These are phyloP conservation scores for Eucalyptus sp. DNA, from an alignment of 345 rosid genomes.

Conservation along the genomic window DNA sequence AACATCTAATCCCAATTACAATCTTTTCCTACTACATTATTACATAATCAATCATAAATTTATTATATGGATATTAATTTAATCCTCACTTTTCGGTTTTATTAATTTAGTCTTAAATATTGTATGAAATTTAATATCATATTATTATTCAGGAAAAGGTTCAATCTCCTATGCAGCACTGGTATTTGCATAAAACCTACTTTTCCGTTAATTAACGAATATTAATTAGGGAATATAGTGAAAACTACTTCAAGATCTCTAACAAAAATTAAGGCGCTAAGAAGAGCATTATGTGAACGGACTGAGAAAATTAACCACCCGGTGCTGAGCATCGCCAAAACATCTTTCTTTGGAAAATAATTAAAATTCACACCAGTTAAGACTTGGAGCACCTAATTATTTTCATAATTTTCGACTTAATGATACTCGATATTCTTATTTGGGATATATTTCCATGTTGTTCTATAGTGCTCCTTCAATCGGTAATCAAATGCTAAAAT, in stretches of 20 bases:
- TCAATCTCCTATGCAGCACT: not conserved
- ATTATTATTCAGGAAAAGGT: not conserved
- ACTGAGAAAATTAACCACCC: not conserved
- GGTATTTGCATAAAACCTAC: not conserved
- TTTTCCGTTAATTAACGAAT: fast-evolving
- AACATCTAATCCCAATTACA: not conserved
- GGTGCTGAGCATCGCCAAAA: not conserved
- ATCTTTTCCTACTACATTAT: not conserved
- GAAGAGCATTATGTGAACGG: not conserved
- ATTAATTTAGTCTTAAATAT: not conserved
- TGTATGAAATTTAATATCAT: not conserved
- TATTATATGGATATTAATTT: not conserved
- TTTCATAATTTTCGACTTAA: not conserved
- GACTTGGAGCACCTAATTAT: not conserved
- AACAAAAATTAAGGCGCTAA: not conserved
- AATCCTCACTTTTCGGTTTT: fast-evolving
- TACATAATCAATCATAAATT: not conserved
- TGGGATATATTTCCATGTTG: not conserved
- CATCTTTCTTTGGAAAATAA: not conserved
- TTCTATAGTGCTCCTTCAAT: not conserved
- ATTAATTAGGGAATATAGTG: not conserved
- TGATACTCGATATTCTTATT: not conserved
- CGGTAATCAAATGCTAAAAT: not conserved
- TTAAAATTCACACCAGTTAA: not conserved
- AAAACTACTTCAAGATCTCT: not conserved